These are phyloP conservation scores for Hippophae gyantsensis DNA, from an alignment of 306 rosid genomes.

Conservation along the genomic window DNA sequence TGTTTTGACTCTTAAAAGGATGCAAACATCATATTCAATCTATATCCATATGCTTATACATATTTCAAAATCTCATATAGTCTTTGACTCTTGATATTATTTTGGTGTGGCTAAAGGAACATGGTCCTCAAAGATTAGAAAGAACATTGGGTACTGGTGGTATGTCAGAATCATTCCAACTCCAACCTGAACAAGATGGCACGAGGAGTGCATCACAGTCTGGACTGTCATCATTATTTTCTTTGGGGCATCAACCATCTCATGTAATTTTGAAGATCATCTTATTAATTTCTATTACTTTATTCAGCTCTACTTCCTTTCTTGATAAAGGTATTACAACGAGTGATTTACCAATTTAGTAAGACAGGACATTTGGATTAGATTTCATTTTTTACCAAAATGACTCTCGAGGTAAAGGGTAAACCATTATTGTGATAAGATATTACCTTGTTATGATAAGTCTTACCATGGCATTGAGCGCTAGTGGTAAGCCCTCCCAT, in stretches of 20 bases:
- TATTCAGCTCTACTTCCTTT: conserved; percentile 11
- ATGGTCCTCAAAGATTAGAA: conserved; percentile 52
- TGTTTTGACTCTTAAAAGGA: neutral
- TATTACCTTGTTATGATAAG: no score
- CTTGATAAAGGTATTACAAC: no score
- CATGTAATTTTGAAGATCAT: conserved; percentile 47
- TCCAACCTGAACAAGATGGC: conserved; percentile 56
- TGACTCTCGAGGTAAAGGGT: no score
- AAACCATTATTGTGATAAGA: no score
- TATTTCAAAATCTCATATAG: conserved; percentile 1
- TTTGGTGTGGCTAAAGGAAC: conserved; percentile 48
- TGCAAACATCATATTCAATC: neutral
- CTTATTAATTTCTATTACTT: conserved; percentile 12
- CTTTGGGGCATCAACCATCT: conserved; percentile 67
- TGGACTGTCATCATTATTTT: conserved; percentile 49
- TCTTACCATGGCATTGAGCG: no score
- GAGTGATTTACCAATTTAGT: no score
- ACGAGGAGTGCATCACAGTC: conserved; percentile 36
- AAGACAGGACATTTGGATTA: no score
- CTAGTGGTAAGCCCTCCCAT: no score
- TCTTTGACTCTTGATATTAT: conserved; percentile 1
- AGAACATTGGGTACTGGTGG: conserved; percentile 50
- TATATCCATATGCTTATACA: neutral
- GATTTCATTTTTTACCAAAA: no score
- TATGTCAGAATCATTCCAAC: conserved; percentile 35